phyloP scores from a whole-genome alignment of 805 yeast genomes.

The Candida nanaspora region DNA sequence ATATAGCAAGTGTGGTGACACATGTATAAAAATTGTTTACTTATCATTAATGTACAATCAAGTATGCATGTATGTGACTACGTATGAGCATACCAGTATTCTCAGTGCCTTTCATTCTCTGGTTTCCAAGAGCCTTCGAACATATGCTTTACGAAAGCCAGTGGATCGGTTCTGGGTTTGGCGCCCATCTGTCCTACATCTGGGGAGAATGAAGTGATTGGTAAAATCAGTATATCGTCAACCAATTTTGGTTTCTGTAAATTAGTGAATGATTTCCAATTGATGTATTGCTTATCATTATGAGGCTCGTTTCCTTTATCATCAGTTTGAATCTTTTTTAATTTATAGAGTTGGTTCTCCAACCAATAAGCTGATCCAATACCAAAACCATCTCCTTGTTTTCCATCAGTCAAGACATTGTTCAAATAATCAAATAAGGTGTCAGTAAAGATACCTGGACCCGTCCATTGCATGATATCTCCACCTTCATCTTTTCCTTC shows the following conservation, averaged over 20 bases:
- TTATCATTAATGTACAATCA: too few species aligned
- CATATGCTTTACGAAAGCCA: slow-evolving; percentile 57
- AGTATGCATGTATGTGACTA: too few species aligned
- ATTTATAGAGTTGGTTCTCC: slow-evolving; percentile 12
- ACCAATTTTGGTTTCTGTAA: slow-evolving; percentile 46
- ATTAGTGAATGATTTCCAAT: slow-evolving; percentile 60
- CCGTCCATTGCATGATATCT: slow-evolving; percentile 91
- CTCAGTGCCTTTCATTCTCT: slow-evolving; percentile 10
- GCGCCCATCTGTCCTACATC: slow-evolving; percentile 70
- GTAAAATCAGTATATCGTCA: slow-evolving; percentile 66
- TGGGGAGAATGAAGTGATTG: slow-evolving; percentile 64
- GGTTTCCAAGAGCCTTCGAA: slow-evolving; percentile 63
- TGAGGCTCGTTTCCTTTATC: slow-evolving; percentile 15
- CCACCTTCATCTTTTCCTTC: slow-evolving; percentile 62
- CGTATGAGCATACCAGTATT: too few species aligned
- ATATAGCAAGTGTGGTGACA: too few species aligned
- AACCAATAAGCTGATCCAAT: slow-evolving; percentile 24
- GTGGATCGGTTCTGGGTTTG: slow-evolving; percentile 28
- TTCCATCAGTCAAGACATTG: slow-evolving; percentile 38
- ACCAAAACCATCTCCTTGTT: slow-evolving; percentile 25
- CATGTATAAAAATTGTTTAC: too few species aligned
- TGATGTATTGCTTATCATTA: slow-evolving; percentile 27
- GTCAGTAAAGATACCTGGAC: slow-evolving; percentile 95
- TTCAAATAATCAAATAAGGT: slow-evolving; percentile 72
- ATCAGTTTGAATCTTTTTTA: slow-evolving; percentile 14